Evolutionary conservation across 176 grass and related monocot species (phyloP).

Genomic region (Carex pumila): DNA sequence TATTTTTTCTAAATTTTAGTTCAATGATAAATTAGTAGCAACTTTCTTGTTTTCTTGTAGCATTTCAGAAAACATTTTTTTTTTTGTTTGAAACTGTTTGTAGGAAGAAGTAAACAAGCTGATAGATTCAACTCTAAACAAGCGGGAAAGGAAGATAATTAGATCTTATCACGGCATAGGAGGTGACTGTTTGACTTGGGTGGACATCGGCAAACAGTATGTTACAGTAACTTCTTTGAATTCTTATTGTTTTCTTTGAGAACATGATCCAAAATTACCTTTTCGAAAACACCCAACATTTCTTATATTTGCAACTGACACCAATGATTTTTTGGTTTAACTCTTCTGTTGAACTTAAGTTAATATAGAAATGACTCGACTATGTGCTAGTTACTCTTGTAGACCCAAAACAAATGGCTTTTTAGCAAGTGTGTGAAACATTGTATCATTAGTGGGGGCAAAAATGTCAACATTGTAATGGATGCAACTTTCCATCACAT

Average conservation of each 20-base stretch:
- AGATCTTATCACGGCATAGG: constrained; percentile 75
- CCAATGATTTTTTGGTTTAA: background rate
- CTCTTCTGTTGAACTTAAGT: background rate
- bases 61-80: background rate
- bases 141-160: constrained; percentile 86
- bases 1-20: background rate
- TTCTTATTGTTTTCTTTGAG: background rate
- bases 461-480: background rate
- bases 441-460: background rate
- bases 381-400: background rate
- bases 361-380: background rate
- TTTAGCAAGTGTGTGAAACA: background rate
- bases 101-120: constrained; percentile 90
- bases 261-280: background rate
- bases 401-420: background rate
- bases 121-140: constrained; percentile 53
- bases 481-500: background rate
- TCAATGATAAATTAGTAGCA: background rate
- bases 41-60: background rate
- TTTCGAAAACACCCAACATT: background rate
- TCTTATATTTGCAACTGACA: background rate
- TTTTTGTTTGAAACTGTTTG: background rate
- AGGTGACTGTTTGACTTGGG: constrained; percentile 75
- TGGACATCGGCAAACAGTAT: constrained; percentile 93
- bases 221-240: constrained; percentile 19